A percentile compares a stretch with the other conserved stretches of the same genome.
These are phyloP conservation scores for Hericium coralloides DNA, from an alignment of 768 basidiomycete genomes.

Conservation along the genomic window DNA sequence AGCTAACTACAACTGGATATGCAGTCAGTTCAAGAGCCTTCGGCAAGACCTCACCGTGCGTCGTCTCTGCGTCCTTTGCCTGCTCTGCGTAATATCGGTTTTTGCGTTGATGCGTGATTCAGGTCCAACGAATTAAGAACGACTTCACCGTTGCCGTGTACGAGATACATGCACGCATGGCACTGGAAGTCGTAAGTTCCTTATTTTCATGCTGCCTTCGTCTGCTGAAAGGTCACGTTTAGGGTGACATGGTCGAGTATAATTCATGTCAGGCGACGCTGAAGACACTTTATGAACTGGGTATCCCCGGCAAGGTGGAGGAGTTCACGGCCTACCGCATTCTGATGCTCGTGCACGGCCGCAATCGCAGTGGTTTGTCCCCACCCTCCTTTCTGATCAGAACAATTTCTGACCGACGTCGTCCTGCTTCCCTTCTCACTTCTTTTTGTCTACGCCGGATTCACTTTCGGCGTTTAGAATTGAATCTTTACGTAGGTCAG, in stretches of 20 bases:
- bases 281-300: slow-evolving; percentile 85
- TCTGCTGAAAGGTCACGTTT: slow-evolving; percentile 1
- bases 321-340: slow-evolving; percentile 98
- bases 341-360: slow-evolving; percentile 88
- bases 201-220: neutral
- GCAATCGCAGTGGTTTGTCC: slow-evolving; percentile 83
- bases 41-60: slow-evolving; percentile 95
- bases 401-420: neutral
- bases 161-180: slow-evolving; percentile 97
- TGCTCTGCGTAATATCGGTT: neutral
- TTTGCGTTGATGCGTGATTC: slow-evolving; percentile 1
- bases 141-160: slow-evolving; percentile 97
- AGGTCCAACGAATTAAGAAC: slow-evolving; percentile 99
- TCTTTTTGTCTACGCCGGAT: neutral
- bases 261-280: slow-evolving; percentile 95
- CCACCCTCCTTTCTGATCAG: neutral
- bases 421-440: slow-evolving; percentile 1
- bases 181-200: slow-evolving; percentile 72
- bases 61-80: slow-evolving; percentile 15
- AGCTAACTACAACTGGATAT: slow-evolving; percentile 78
- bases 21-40: slow-evolving; percentile 96
- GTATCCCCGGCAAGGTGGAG: slow-evolving; percentile 85
- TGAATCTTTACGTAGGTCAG: slow-evolving; percentile 95
- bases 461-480: slow-evolving; percentile 43
- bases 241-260: slow-evolving; percentile 98